These are phyloP conservation scores for Histomonas meleagridis DNA, from an alignment of 208 protist genomes.

Conservation along the genomic window DNA sequence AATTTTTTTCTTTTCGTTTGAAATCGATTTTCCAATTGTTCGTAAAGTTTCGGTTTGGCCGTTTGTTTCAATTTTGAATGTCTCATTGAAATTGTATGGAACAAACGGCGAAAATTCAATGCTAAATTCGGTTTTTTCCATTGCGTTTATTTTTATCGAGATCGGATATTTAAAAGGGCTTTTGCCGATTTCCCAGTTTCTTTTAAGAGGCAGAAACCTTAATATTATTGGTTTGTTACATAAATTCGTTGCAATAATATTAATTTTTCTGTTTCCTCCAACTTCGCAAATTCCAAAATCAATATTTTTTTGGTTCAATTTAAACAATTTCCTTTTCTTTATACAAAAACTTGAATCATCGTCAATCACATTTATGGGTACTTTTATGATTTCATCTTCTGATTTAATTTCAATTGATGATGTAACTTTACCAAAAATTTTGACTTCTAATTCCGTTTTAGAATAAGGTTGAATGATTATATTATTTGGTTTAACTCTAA, in stretches of 20 bases:
- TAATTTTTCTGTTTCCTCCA: neutral
- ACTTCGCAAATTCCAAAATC: neutral
- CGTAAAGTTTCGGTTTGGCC: neutral
- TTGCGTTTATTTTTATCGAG: neutral
- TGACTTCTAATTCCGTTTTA: neutral
- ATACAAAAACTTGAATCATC: neutral
- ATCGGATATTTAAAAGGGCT: neutral
- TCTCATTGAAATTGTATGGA: neutral
- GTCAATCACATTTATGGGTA: neutral
- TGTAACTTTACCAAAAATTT: neutral
- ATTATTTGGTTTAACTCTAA: neutral
- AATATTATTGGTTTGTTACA: neutral
- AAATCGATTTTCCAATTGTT: neutral
- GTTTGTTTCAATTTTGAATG: neutral
- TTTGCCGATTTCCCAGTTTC: neutral
- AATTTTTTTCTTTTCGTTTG: neutral
- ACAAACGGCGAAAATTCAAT: neutral
- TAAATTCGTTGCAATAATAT: neutral
- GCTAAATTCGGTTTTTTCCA: neutral
- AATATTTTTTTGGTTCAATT: neutral
- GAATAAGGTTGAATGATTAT: neutral
- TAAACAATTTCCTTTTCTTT: neutral
- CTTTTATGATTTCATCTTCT: neutral
- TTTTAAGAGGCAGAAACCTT: neutral
- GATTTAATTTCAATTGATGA: neutral